Conservation (phyloP, 208 protist genomes). For the Herpetomonas muscarum region DNA sequence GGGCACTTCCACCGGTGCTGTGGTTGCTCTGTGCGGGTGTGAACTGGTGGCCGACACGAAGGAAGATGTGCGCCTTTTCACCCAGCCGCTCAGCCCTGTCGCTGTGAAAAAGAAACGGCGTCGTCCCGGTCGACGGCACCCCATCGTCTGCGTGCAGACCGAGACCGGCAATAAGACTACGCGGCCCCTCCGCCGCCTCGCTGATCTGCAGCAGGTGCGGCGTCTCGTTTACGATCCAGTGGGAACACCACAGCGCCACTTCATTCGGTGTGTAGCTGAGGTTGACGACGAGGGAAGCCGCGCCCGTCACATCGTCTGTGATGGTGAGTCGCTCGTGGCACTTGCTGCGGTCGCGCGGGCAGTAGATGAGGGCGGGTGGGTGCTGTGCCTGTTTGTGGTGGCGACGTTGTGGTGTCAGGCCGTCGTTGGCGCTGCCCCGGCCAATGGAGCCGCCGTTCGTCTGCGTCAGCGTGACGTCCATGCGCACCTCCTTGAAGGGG, state of each 20-base stretch:
- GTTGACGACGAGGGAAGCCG: conserved; percentile 19
- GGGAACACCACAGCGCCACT: conserved; percentile 46
- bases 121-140: not conserved
- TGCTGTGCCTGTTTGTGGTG: conserved; percentile 4
- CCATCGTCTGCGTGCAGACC: conserved; percentile 13
- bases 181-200: conserved; percentile 14
- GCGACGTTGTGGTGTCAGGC: conserved; percentile 8
- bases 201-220: conserved; percentile 33
- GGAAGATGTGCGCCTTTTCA: conserved; percentile 29
- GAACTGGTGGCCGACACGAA: conserved; percentile 19
- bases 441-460: conserved; percentile 43
- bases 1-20: too few species aligned
- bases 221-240: conserved; percentile 68
- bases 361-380: conserved; percentile 29
- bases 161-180: not conserved
- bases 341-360: conserved; percentile 7
- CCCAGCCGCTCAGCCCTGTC: conserved; percentile 24
- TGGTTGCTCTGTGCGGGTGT: not conserved
- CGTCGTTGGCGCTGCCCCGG: not conserved
- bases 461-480: conserved; percentile 45
- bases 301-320: conserved; percentile 19
- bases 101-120: conserved; percentile 38
- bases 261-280: conserved; percentile 33
- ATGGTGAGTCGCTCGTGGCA: conserved; percentile 26
- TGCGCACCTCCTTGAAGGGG: conserved; percentile 55